These are phyloP conservation scores for Arachnomyces sp. DNA, from an alignment of 2,329 filamentous ascomycete species.

Conservation along the genomic window DNA sequence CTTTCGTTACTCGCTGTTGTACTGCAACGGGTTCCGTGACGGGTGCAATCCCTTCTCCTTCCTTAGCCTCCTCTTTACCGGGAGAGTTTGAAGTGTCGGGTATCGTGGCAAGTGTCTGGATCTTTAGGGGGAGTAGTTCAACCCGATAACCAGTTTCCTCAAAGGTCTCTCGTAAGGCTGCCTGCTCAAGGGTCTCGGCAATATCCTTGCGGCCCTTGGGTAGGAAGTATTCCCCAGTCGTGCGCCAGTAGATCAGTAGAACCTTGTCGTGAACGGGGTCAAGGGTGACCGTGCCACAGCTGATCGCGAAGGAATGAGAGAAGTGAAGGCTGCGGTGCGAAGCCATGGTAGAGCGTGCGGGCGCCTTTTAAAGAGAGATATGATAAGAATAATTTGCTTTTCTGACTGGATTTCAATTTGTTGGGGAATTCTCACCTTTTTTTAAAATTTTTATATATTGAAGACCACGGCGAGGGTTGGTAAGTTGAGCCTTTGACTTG, in stretches of 20 bases:
- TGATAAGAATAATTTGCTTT: too few relatives aligned
- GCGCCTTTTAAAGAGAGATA: too few relatives aligned
- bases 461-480: too few relatives aligned
- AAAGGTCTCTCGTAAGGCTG: constrained; percentile 14
- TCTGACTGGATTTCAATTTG: too few relatives aligned
- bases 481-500: too few relatives aligned
- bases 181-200: constrained; percentile 9
- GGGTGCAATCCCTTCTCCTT: background rate
- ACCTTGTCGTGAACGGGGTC: constrained; percentile 3
- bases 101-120: constrained; percentile 2
- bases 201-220: constrained; percentile 16
- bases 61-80: too few relatives aligned
- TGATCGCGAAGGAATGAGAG: constrained; percentile 2
- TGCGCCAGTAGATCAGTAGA: constrained; percentile 3
- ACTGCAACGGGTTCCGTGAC: constrained; percentile 5
- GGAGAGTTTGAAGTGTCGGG: background rate
- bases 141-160: constrained; percentile 11
- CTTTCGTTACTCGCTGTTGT: constrained; percentile 1
- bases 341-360: background rate
- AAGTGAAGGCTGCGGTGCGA: constrained; percentile 1
- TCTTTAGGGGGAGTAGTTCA: constrained; percentile 4
- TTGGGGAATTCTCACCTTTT: too few relatives aligned
- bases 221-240: constrained; percentile 11
- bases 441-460: too few relatives aligned
- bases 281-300: constrained; percentile 2